phyloP scores from a whole-genome alignment of 441 rosid species.

The Daphne laureola region DNA sequence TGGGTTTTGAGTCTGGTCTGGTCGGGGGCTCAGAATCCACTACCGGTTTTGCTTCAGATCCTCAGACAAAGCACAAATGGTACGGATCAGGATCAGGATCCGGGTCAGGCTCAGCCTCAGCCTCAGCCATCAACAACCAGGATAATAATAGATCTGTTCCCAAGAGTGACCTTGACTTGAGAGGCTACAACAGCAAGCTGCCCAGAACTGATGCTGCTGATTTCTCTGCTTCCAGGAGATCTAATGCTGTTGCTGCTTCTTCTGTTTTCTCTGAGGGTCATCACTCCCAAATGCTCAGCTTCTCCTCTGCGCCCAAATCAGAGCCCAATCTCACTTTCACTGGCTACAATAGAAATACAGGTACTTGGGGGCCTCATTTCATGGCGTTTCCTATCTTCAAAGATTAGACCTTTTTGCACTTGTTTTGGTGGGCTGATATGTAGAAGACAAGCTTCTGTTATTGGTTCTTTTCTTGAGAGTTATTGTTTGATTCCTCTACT shows the following conservation, averaged over 20 bases:
- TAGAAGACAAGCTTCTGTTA: conserved; percentile 8
- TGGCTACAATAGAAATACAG: conserved; percentile 31
- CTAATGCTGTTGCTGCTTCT: conserved; percentile 22
- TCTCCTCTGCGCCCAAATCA: conserved; percentile 62
- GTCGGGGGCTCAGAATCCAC: conserved; percentile 33
- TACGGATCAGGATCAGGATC: conserved; percentile 41
- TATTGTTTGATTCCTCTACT: conserved; percentile 14
- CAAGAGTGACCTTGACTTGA: conserved; percentile 39
- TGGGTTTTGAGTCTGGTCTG: conserved; percentile 35
- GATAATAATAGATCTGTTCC: conserved; percentile 24
- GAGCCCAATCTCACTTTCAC: conserved; percentile 31
- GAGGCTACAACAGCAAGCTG: conserved; percentile 46
- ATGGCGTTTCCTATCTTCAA: background rate
- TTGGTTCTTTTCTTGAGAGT: conserved; percentile 7
- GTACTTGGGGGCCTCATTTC: conserved; percentile 17
- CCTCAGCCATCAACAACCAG: conserved; percentile 21
- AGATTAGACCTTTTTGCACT: background rate
- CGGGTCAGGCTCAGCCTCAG: conserved; percentile 17
- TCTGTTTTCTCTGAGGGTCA: conserved; percentile 31
- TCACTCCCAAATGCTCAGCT: conserved; percentile 57
- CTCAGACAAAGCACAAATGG: conserved; percentile 37
- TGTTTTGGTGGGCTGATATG: background rate
- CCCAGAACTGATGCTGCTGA: conserved; percentile 31
- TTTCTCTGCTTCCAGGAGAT: conserved; percentile 32
- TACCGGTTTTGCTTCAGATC: conserved; percentile 36